Base-by-base conservation (phyloP, 179 eudicot species). In the Dionaea muscipula region DNA sequence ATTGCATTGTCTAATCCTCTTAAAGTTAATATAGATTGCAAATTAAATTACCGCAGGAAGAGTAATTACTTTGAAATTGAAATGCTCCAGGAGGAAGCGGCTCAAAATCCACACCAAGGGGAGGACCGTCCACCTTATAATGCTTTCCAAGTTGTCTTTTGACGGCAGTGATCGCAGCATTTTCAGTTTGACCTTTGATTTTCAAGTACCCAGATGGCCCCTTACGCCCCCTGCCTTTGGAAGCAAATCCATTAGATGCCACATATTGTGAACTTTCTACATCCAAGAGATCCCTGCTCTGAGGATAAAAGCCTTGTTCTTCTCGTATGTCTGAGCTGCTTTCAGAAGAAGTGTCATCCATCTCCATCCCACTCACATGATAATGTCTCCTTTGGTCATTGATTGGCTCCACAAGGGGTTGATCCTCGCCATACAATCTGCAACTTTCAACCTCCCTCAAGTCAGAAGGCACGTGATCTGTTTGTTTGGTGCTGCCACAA, bases 61-160 rank as follows among this genome's bases (percentile, higher is more conserved):
- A 66, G 45, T 71, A 61, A 67, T 49, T 67, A 59, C 33, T 63
- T 57, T 72, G 72, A 36, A 75, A 72, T 64, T 85, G 86, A 76
- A 91, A 91, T 55, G 94, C 94, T 46, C 78, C 98, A 21, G 96
- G 96, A 52, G 98, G 98, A 70, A 82, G 93, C 16, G 81, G 79
- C 51, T 88, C 94, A 73, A 88, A 91, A 36, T 84, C 89, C 57
- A 88, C 75, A 47, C 89, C 84, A 64, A 91, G 86, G 19, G 93
- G 71, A 13, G 98, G 96, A 50, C 98, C 98, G 76, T 88, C 95
- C 53, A 70, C 84, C 47, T 62, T 51, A 69, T 80, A 88, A 54
- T 79, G 75, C 63, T 79, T 78, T 22, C 96, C 98, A 41, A 88
- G 61, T 62, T 88, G 94, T 72, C 80, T 77, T 74, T 88, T 88